Evolutionary conservation across 139 green algal genomes (phyloP).

Genomic region (Auxenochlorella pyrenoidosa): DNA sequence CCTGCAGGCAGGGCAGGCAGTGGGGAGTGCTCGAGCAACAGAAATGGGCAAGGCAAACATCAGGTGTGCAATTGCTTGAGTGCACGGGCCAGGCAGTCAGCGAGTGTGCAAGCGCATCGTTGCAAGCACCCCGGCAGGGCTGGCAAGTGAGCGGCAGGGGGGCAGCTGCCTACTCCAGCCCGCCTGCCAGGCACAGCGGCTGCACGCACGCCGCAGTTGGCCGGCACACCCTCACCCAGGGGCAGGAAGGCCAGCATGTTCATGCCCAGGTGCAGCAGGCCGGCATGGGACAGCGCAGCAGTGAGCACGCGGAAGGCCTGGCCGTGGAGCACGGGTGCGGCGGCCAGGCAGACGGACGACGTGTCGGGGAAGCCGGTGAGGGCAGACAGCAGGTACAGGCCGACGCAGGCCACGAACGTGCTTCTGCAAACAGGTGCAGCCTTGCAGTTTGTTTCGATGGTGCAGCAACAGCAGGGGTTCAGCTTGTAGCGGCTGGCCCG

Average conservation of each 20-base stretch:
- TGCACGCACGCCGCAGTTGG: no score
- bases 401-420: background rate
- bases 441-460: no score
- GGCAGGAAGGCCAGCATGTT: slow-evolving; percentile 87
- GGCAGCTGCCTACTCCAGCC: no score
- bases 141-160: no score
- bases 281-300: slow-evolving; percentile 66
- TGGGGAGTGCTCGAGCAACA: background rate
- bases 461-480: no score
- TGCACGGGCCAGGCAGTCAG: no score
- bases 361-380: background rate
- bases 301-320: slow-evolving; percentile 60
- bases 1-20: background rate
- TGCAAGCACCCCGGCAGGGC: no score
- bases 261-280: slow-evolving; percentile 76
- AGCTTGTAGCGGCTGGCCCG: no score
- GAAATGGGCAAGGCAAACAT: background rate
- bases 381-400: background rate
- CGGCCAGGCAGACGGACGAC: background rate
- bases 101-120: no score
- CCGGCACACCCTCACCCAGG: slow-evolving; percentile 60
- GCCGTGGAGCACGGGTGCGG: background rate
- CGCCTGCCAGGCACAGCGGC: no score
- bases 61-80: no score
- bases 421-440: background rate